Base-by-base conservation (phyloP, 2,329 filamentous ascomycete species). In the Massarina eburnea region DNA sequence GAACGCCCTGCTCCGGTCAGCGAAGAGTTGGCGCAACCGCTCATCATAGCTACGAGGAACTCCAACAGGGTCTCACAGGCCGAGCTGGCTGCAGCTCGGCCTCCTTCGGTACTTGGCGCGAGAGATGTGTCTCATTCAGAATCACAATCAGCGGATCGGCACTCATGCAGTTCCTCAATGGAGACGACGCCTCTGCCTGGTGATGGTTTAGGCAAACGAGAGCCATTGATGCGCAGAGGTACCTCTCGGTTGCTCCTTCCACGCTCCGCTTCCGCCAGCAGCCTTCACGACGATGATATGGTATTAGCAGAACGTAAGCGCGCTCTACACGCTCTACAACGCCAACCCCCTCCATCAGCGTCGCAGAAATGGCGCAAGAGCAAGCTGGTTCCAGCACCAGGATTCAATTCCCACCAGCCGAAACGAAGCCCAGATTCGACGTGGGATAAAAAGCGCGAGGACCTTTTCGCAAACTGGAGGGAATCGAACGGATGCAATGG, bases 221-320 rank as follows among this genome's bases (percentile, higher is more conserved):
- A 82, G 52, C 71, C 69, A 18, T 73, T 80, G 50, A 64, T 84
- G 19, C 72, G 67, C 15, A 71, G 70, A 41, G 62, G 67, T 18
- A 54, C 66, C 2, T 64, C 69, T 4, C 68, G 67, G 3, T 71
- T 68, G 0, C 68, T 74, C 55, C 66, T 56, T 9, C 61, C 67
- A 20, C 51, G 57, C 14, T 33, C 61, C 2, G 64, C 67, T 1
- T 57, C 58, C 0, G 49, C 65, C 4, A 64, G 33, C 45, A 51
- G 49, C 32, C 36, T 55, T 12, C 35, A 26, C 56, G 73, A 78
- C 1, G 88, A 91, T 49, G 81, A 91, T 45, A 76, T 92, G 54
- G 85, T 88, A 0, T 76, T 94, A 15, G 86, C 82, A 33, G 81
- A 87, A 57, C 83, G 88, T 42, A 61, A 67, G 49, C 61, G 63